A percentile compares a stretch with the other conserved stretches of the same genome.
Evolutionary conservation across 1,284 basidiomycete genomes (phyloP).

Genomic region (Mycosarcoma maydis): DNA sequence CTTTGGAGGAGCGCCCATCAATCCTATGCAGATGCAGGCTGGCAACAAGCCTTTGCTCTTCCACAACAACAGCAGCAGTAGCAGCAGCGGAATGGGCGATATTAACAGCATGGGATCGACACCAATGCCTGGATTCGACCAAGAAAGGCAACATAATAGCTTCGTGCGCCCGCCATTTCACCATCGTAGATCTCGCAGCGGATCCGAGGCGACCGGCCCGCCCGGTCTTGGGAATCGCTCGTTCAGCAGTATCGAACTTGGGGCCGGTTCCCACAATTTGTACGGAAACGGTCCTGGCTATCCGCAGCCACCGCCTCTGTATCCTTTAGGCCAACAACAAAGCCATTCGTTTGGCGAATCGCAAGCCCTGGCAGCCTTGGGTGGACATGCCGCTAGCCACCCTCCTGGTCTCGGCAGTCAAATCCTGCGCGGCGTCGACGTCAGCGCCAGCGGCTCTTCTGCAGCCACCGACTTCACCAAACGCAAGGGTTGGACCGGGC

Average conservation of each 20-base stretch:
- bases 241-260: constrained; percentile 29
- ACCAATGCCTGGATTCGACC: constrained; percentile 11
- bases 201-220: constrained; percentile 22
- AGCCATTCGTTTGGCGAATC: constrained; percentile 32
- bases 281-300: constrained; percentile 18
- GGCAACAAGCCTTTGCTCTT: constrained; percentile 19
- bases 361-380: constrained; percentile 31
- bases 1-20: constrained; percentile 31
- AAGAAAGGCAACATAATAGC: constrained; percentile 12
- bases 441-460: constrained; percentile 43
- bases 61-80: constrained; percentile 33
- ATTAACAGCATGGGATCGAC: constrained; percentile 23
- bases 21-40: constrained; percentile 11
- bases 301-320: constrained; percentile 25
- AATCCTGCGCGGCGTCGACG: constrained; percentile 48
- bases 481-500: constrained; percentile 58
- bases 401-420: constrained; percentile 50
- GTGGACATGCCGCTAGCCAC: constrained; percentile 52
- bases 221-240: constrained; percentile 25
- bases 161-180: constrained; percentile 35
- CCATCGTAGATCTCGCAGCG: constrained; percentile 35
- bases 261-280: constrained; percentile 7
- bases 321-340: constrained; percentile 28
- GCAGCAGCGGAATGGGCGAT: constrained; percentile 25
- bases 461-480: constrained; percentile 60